A percentile compares a stretch with the other conserved stretches of the same genome.
phyloP scores from a whole-genome alignment of 2,329 filamentous ascomycete species.

The Exophiala phaeomuriformis region DNA sequence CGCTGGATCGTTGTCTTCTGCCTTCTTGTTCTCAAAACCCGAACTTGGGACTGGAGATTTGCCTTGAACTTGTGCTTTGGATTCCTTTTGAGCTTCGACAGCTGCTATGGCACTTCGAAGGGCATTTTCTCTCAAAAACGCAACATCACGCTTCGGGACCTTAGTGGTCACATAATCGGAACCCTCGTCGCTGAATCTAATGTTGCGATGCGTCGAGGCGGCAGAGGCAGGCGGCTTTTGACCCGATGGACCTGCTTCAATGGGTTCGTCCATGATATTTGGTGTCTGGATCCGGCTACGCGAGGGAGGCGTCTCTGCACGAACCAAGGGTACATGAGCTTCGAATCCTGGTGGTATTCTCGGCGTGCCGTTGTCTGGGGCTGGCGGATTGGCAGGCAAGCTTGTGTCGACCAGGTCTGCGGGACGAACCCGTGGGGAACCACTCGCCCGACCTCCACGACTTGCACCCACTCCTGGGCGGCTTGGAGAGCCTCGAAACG shows the following conservation, averaged over 20 bases:
- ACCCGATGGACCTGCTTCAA: neutral
- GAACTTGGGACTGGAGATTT: too few relatives aligned
- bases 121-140: constrained; percentile 5
- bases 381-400: neutral
- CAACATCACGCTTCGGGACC: constrained; percentile 4
- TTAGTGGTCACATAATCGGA: constrained; percentile 7
- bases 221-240: neutral
- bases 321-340: constrained; percentile 7
- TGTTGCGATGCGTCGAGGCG: neutral
- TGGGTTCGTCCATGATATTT: constrained; percentile 2
- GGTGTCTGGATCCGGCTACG: neutral
- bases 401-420: constrained; percentile 7
- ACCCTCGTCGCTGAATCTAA: constrained; percentile 15
- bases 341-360: constrained; percentile 14
- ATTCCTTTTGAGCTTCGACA: constrained; percentile 1
- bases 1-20: neutral
- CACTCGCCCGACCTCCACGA: neutral
- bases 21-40: constrained; percentile 10
- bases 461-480: neutral
- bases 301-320: neutral
- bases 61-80: neutral
- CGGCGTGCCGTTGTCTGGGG: neutral
- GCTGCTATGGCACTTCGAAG: constrained; percentile 7
- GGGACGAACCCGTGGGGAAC: neutral
- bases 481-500: neutral